Percentiles rank a stretch among this genome's conserved stretches.
These are phyloP conservation scores for Cryptococcus deneoformans DNA, from an alignment of 1,284 basidiomycete genomes.

Conservation along the genomic window DNA sequence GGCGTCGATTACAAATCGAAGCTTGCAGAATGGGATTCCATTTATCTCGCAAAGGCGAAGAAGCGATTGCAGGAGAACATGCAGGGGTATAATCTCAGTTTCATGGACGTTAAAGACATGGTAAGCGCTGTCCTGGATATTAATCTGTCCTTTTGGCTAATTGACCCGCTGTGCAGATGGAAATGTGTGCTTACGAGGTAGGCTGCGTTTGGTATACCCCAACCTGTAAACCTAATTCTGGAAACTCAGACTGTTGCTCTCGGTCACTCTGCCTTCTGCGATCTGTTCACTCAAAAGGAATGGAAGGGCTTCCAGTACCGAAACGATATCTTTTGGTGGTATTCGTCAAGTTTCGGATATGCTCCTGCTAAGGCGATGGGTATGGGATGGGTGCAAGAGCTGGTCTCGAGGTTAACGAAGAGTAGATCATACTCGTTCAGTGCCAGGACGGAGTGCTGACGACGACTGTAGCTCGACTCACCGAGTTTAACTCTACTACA, in stretches of 20 bases:
- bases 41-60: constrained; percentile 67
- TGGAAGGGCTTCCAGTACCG: constrained; percentile 64
- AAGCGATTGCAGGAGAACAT: constrained; percentile 61
- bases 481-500: constrained; percentile 56
- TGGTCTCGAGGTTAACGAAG: constrained; percentile 46
- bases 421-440: constrained; percentile 23
- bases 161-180: constrained; percentile 27
- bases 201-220: constrained; percentile 1
- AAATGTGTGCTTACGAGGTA: constrained; percentile 61
- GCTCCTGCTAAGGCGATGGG: constrained; percentile 48
- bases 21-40: constrained; percentile 59
- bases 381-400: constrained; percentile 51
- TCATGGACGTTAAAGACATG: constrained; percentile 63
- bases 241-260: constrained; percentile 48
- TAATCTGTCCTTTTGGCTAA: constrained; percentile 53
- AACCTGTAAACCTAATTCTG: not conserved
- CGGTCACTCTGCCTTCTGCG: constrained; percentile 54
- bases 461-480: constrained; percentile 51
- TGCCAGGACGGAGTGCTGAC: not conserved
- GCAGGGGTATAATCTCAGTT: constrained; percentile 63
- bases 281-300: constrained; percentile 63
- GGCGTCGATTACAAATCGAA: constrained; percentile 16
- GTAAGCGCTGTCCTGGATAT: constrained; percentile 26
- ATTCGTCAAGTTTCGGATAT: constrained; percentile 45
- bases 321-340: constrained; percentile 51